phyloP scores from a whole-genome alignment of 257 asterid species.

The Thymus quinquecostatus region DNA sequence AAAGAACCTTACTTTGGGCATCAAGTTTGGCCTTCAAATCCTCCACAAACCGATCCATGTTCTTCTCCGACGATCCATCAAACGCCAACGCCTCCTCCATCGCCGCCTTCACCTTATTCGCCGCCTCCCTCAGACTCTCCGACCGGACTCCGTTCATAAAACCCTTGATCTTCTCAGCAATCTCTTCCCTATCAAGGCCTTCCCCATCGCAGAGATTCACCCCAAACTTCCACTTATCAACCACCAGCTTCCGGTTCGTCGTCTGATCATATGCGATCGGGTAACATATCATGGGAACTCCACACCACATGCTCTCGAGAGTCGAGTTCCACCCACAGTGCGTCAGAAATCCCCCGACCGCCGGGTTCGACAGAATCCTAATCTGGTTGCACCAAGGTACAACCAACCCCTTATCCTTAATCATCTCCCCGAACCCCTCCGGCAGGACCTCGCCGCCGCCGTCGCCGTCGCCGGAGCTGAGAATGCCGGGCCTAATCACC shows the following conservation, averaged over 20 bases:
- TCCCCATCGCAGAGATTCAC: constrained; percentile 49
- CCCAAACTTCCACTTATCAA: constrained; percentile 58
- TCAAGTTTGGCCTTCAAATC: constrained; percentile 38
- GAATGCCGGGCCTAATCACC: constrained; percentile 57
- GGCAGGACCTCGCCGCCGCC: constrained; percentile 28
- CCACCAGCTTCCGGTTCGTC: constrained; percentile 46
- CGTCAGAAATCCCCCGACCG: constrained; percentile 50
- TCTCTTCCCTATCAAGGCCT: constrained; percentile 32
- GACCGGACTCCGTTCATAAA: constrained; percentile 36
- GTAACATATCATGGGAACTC: constrained; percentile 31
- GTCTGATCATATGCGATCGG: constrained; percentile 29
- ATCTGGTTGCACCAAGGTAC: constrained; percentile 51
- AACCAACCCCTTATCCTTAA: constrained; percentile 41
- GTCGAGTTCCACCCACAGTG: constrained; percentile 51
- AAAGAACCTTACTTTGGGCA: background rate
- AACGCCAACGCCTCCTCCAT: constrained; percentile 20
- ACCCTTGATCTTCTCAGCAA: constrained; percentile 17
- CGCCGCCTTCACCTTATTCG: constrained; percentile 2
- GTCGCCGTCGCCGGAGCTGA: constrained; percentile 23
- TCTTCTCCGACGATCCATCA: constrained; percentile 37
- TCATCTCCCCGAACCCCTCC: constrained; percentile 22
- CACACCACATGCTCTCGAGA: constrained; percentile 48
- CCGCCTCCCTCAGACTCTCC: constrained; percentile 5
- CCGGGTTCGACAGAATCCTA: constrained; percentile 35
- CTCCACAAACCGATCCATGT: constrained; percentile 25